These are phyloP conservation scores for Aureobasidium zeae DNA, from an alignment of 2,329 filamentous ascomycete species.

Conservation along the genomic window DNA sequence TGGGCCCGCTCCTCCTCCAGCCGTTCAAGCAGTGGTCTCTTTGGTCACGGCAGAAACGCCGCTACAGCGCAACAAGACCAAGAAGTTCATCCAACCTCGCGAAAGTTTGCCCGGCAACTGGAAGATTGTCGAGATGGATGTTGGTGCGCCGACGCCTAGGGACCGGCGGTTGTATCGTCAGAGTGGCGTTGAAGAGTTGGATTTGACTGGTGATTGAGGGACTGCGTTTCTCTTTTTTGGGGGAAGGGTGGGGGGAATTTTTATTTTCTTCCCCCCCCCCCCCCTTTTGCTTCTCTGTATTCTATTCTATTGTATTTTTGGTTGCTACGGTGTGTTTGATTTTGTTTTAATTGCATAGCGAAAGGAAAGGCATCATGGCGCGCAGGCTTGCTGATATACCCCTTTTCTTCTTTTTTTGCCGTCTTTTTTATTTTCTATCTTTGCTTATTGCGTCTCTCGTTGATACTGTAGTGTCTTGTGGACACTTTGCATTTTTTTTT, in stretches of 20 bases:
- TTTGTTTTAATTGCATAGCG: neutral
- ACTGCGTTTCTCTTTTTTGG: too few species aligned
- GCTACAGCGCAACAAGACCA: slow-evolving; percentile 14
- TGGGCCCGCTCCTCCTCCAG: too few species aligned
- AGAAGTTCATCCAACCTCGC: slow-evolving; percentile 25
- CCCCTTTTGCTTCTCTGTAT: too few species aligned
- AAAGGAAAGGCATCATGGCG: neutral
- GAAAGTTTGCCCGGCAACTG: slow-evolving; percentile 27
- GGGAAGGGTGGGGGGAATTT: too few species aligned
- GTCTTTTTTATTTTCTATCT: neutral
- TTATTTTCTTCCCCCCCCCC: too few species aligned
- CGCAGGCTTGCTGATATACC: slow-evolving; percentile 4
- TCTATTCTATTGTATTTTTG: too few species aligned
- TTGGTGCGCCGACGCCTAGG: slow-evolving; percentile 5
- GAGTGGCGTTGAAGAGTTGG: slow-evolving; percentile 30
- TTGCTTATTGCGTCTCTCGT: too few species aligned
- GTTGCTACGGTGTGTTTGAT: too few species aligned
- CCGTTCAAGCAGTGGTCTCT: too few species aligned
- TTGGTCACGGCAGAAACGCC: neutral
- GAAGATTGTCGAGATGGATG: slow-evolving; percentile 25
- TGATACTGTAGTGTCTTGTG: too few species aligned
- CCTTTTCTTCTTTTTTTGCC: neutral
- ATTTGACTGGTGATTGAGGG: slow-evolving; percentile 24
- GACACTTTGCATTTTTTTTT: too few species aligned
- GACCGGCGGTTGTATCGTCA: slow-evolving; percentile 23